These are phyloP conservation scores for Pulveroboletus sp. DNA, from an alignment of 768 basidiomycete species.

Conservation along the genomic window DNA sequence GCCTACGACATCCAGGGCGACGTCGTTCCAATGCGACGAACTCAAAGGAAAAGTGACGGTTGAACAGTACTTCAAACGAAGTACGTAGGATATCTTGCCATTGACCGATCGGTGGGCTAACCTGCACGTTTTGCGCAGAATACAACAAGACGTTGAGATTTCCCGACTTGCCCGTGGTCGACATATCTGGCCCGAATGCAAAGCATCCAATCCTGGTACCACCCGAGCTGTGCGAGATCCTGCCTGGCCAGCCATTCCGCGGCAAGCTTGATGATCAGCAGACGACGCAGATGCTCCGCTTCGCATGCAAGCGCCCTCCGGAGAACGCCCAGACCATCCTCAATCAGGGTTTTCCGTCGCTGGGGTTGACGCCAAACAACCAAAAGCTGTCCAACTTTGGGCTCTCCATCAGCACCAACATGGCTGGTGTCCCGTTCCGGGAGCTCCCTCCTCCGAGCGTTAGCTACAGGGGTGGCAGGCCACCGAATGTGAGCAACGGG, in stretches of 20 bases:
- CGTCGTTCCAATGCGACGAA: constrained; percentile 59
- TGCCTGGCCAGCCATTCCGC: constrained; percentile 55
- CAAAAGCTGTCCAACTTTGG: constrained; percentile 54
- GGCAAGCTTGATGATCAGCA: constrained; percentile 60
- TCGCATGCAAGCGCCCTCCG: constrained; percentile 62
- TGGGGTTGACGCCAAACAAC: constrained; percentile 48
- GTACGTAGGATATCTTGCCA: constrained; percentile 36
- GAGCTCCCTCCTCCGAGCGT: constrained; percentile 60
- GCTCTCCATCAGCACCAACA: constrained; percentile 50
- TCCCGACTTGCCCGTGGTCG: constrained; percentile 55
- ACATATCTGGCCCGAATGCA: constrained; percentile 41
- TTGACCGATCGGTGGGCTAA: constrained; percentile 3
- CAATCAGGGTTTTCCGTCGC: constrained; percentile 50
- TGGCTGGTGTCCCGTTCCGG: constrained; percentile 65
- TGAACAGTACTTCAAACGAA: constrained; percentile 58
- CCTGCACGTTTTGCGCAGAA: constrained; percentile 37
- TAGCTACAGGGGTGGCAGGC: constrained; percentile 47
- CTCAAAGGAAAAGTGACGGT: constrained; percentile 53
- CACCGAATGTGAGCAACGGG: constrained; percentile 49
- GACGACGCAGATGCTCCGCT: constrained; percentile 67
- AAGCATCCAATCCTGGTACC: constrained; percentile 46
- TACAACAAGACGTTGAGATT: constrained; percentile 51
- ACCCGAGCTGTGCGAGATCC: constrained; percentile 69
- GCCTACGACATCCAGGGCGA: constrained; percentile 39
- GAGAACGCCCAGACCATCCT: constrained; percentile 59